A percentile compares a stretch with the other conserved stretches of the same genome.
These are phyloP conservation scores for Ophiocordyceps australis DNA, from an alignment of 2,329 filamentous ascomycete genomes.

Conservation along the genomic window DNA sequence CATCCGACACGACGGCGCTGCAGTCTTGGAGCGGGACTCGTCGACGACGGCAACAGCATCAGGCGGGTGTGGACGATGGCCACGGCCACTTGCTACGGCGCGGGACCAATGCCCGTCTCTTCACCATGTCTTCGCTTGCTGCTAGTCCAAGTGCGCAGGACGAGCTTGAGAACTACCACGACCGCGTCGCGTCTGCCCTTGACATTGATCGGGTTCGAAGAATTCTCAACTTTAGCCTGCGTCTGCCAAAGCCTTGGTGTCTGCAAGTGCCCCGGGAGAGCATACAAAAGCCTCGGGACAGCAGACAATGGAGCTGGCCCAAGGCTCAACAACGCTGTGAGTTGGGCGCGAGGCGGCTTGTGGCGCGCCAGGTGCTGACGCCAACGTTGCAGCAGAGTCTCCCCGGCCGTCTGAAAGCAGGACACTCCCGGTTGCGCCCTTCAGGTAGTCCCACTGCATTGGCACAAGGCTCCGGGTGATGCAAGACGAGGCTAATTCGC, in stretches of 20 bases:
- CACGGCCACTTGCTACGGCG: conserved; percentile 46
- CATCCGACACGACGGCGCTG: conserved; percentile 22
- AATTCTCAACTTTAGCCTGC: conserved; percentile 37
- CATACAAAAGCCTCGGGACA: no score
- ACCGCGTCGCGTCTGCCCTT: conserved; percentile 61
- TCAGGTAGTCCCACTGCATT: conserved; percentile 62
- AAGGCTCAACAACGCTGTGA: conserved; percentile 1
- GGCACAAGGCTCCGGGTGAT: no score
- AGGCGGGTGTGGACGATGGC: conserved; percentile 41
- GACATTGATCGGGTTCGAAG: conserved; percentile 54
- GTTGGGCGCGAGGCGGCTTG: no score
- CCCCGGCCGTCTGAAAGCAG: conserved; percentile 7
- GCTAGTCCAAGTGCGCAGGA: conserved; percentile 28
- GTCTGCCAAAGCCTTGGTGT: neutral
- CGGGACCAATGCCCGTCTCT: conserved; percentile 54
- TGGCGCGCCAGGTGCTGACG: no score
- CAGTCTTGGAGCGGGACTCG: no score
- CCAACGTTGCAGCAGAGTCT: conserved; percentile 7
- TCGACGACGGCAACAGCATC: no score
- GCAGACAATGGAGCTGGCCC: no score
- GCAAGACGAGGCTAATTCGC: no score
- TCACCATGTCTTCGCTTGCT: conserved; percentile 29
- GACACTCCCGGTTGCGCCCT: conserved; percentile 52
- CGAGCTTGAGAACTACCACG: conserved; percentile 50
- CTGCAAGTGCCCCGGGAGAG: no score